These are phyloP conservation scores for Curvularia verruculosa DNA, from an alignment of 2,329 filamentous ascomycete genomes.

Conservation along the genomic window DNA sequence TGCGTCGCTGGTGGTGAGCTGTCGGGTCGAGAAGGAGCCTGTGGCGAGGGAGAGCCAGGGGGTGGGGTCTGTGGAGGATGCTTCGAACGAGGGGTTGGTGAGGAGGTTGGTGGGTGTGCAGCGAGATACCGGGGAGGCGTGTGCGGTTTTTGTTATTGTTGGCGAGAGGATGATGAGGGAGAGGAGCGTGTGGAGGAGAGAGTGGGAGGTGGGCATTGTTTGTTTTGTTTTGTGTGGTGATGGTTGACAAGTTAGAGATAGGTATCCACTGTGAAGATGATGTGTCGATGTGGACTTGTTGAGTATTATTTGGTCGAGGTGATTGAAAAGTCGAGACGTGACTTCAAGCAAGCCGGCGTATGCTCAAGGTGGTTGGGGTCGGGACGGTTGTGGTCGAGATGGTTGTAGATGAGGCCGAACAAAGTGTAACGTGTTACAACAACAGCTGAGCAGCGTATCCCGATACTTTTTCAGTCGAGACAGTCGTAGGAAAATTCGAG, in stretches of 20 bases:
- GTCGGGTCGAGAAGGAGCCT: constrained; percentile 22
- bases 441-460: neutral
- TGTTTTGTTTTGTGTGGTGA: neutral
- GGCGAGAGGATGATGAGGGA: neutral
- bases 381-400: too few species aligned
- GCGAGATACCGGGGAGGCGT: neutral
- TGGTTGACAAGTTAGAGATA: neutral
- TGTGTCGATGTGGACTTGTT: neutral
- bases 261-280: neutral
- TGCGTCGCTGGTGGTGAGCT: constrained; percentile 6
- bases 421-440: neutral
- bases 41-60: constrained; percentile 27
- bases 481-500: neutral
- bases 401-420: neutral
- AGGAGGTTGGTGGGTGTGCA: constrained; percentile 19
- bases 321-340: neutral
- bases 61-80: neutral
- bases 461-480: neutral
- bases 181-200: neutral
- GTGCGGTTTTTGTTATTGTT: neutral
- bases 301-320: neutral
- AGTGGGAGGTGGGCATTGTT: too few species aligned
- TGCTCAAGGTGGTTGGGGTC: neutral
- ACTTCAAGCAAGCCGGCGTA: neutral
- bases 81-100: constrained; percentile 29